These are phyloP conservation scores for Fagus sylvatica DNA, from an alignment of 306 rosid genomes.

Conservation along the genomic window DNA sequence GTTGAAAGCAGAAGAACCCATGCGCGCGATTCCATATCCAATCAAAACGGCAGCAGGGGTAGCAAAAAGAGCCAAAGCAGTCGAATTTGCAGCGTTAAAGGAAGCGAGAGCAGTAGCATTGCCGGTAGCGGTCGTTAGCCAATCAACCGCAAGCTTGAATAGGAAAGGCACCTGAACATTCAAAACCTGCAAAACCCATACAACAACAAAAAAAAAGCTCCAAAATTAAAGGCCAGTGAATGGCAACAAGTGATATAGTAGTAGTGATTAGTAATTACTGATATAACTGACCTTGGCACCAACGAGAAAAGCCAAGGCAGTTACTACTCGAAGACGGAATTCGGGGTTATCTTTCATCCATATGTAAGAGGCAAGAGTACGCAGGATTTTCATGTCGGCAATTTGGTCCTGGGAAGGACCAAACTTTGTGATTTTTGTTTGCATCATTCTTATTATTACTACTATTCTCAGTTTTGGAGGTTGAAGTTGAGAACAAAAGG, in stretches of 20 bases:
- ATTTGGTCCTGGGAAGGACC: conserved; percentile 29
- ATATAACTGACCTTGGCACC: conserved; percentile 75
- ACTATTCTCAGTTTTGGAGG: not conserved
- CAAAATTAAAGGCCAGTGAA: not conserved
- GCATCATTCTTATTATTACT: conserved; percentile 9
- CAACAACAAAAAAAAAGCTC: not conserved
- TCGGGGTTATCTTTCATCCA: conserved; percentile 91
- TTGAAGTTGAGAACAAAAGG: conserved; percentile 36
- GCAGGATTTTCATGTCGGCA: conserved; percentile 60
- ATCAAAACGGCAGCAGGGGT: conserved; percentile 85
- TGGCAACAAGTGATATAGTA: not conserved
- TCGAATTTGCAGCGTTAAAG: conserved; percentile 62
- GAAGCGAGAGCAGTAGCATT: conserved; percentile 62
- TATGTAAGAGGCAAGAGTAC: conserved; percentile 80
- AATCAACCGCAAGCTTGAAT: conserved; percentile 93
- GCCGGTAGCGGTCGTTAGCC: conserved; percentile 71
- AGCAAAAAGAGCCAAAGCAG: conserved; percentile 61
- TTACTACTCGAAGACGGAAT: conserved; percentile 73
- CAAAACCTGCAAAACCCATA: conserved; percentile 56
- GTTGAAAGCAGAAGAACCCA: conserved; percentile 87
- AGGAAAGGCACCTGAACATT: conserved; percentile 98
- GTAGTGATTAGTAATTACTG: not conserved
- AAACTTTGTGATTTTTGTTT: not conserved
- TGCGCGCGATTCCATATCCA: conserved; percentile 94
- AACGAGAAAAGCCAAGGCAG: conserved; percentile 79